Evolutionary conservation across 2,329 filamentous ascomycete species (phyloP).

Genomic region (Calonectria leucothoes): DNA sequence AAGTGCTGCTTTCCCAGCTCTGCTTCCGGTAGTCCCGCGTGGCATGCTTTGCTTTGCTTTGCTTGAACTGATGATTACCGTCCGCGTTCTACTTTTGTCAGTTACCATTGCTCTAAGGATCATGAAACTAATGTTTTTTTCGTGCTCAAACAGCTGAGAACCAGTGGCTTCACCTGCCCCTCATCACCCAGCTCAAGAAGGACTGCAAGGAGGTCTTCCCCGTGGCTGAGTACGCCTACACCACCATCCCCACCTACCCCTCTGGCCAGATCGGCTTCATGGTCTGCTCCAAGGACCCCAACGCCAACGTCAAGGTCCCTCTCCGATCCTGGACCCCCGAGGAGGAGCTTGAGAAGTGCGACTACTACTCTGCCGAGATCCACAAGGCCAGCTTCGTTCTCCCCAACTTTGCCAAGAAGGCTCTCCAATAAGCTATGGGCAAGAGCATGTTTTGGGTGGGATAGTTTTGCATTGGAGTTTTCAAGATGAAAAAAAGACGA

Average conservation of each 20-base stretch:
- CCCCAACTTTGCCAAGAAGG: conserved; percentile 92
- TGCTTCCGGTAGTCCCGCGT: conserved; percentile 52
- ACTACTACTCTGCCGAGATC: conserved; percentile 97
- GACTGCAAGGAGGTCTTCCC: conserved; percentile 98
- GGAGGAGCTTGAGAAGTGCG: conserved; percentile 93
- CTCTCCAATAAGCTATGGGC: conserved; percentile 61
- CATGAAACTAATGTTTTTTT: conserved; percentile 31
- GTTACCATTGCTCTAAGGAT: conserved; percentile 23
- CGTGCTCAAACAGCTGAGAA: conserved; percentile 80
- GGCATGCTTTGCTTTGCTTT: conserved; percentile 35
- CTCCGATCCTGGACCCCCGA: conserved; percentile 83
- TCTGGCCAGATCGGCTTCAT: conserved; percentile 99
- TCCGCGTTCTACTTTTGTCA: conserved; percentile 33
- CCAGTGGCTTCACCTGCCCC: conserved; percentile 96
- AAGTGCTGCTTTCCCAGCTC: conserved; percentile 53
- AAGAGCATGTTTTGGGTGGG: conserved; percentile 13
- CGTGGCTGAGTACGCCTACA: conserved; percentile 97
- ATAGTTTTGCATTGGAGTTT: conserved; percentile 36
- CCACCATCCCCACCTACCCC: conserved; percentile 98
- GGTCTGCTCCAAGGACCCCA: conserved; percentile 97
- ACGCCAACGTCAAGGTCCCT: conserved; percentile 85
- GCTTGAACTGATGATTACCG: conserved; percentile 29
- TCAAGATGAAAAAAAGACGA: conserved; percentile 28
- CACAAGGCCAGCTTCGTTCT: conserved; percentile 95
- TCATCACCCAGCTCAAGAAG: conserved; percentile 97